phyloP scores from a whole-genome alignment of 768 basidiomycete species.

The Lentinula aciculospora region DNA sequence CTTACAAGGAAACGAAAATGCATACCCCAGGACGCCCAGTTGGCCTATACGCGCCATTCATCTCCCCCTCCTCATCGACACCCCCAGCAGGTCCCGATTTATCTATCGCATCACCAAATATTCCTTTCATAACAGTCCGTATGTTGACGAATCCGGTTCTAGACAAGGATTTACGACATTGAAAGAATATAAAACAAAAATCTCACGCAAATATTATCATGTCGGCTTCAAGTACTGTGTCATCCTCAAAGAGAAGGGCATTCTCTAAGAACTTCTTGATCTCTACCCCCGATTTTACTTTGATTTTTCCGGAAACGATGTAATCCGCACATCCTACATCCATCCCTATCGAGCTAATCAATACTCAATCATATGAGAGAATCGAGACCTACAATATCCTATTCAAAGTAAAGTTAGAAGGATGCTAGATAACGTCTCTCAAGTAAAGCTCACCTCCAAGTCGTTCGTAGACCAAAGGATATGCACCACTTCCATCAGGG shows the following conservation, averaged over 20 bases:
- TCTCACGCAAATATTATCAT: constrained; percentile 39
- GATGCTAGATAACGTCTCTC: no score
- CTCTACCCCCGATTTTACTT: constrained; percentile 50
- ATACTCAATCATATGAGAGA: no score
- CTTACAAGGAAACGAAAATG: neutral
- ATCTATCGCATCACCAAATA: constrained; percentile 21
- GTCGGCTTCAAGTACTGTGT: constrained; percentile 33
- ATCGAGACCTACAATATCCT: neutral
- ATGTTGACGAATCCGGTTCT: constrained; percentile 23
- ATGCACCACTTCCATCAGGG: constrained; percentile 23
- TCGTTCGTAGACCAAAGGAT: constrained; percentile 21
- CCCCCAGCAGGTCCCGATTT: constrained; percentile 19
- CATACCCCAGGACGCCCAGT: constrained; percentile 25
- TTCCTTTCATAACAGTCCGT: constrained; percentile 13
- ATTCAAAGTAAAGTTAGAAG: no score
- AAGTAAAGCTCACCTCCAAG: constrained; percentile 23
- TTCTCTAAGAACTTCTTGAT: constrained; percentile 27
- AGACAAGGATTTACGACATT: neutral
- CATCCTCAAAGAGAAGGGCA: constrained; percentile 32
- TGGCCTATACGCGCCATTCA: constrained; percentile 20
- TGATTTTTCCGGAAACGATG: constrained; percentile 50
- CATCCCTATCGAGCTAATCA: no score
- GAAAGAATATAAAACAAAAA: no score
- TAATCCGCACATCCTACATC: constrained; percentile 47
- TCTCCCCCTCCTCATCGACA: constrained; percentile 25